Base-by-base conservation (phyloP, 768 basidiomycete species). In the Plicaturopsis crispa region DNA sequence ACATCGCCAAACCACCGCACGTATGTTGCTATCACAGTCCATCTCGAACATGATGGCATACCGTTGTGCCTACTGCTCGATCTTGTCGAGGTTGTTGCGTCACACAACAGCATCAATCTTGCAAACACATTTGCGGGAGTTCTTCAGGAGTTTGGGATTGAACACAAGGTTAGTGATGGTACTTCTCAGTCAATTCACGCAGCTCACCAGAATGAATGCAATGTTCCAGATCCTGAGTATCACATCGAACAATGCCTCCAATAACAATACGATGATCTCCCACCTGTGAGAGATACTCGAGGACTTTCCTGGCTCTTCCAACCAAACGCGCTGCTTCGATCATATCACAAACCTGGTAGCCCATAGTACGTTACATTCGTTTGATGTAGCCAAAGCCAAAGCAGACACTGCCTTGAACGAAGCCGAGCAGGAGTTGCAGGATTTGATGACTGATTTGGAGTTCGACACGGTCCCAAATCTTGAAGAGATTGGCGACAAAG, bases 1-100 rank as follows among this genome's bases (percentile, higher is more conserved):
- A 61, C 56, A 0, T 59, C 56, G 1, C 51, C 57, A 0, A 63
- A 63, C 40, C 60, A 62, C 20, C 33, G 42, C 1, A 54, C 56
- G 1, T 60, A 51, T 31, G 39, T 60, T 8, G 59, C 49, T 0
- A 40, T 56, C 33, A 51, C 49, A 0, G 53, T 60, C 1, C 56
- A 59, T 24, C 45, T 56, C 3, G 39, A 52, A 8, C 24, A 52
- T 8, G 21, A 57, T 1, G 58, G 59, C 0, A 7, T 41, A 3
- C 47, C 44, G 0, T 22, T 59, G 3, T 8, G 22, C 0, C 31
- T 62, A 12, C 19, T 55, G 2, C 31, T 65, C 2, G 62, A 65
- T 39, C 24, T 61, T 1, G 43, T 58, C 8, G 57, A 62, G 36
- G 56, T 62, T 3, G 35, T 51, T 1, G 42, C 39, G 52, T 54